Conservation (phyloP, 495 filamentous ascomycete species). For the Massariosphaeria phaeospora region DNA sequence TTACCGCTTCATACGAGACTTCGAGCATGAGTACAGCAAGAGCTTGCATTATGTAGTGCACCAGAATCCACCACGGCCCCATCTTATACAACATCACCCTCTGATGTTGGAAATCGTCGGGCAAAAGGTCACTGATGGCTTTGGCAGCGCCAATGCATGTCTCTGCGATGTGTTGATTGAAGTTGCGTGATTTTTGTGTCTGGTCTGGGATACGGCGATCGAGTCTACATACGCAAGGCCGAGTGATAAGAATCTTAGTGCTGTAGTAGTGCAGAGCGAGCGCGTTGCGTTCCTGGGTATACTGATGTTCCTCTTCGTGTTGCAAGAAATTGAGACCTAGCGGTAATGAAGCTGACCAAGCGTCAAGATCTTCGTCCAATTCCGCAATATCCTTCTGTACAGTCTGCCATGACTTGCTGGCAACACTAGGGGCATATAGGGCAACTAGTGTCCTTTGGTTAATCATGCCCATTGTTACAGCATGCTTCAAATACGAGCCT, state of each 20-base stretch:
- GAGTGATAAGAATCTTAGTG: conserved; percentile 55
- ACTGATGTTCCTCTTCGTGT: conserved; percentile 10
- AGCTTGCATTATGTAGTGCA: conserved; percentile 62
- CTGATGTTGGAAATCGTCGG: conserved; percentile 35
- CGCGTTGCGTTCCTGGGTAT: conserved; percentile 35
- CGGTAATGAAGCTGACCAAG: conserved; percentile 43
- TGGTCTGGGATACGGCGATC: conserved; percentile 47
- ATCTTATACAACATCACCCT: conserved; percentile 44
- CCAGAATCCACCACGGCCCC: conserved; percentile 58
- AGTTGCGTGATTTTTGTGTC: conserved; percentile 44
- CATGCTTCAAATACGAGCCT: conserved; percentile 48
- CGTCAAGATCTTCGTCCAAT: conserved; percentile 49
- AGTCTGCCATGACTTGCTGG: conserved; percentile 53
- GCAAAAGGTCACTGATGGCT: conserved; percentile 52
- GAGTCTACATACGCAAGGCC: conserved; percentile 56
- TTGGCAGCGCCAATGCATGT: conserved; percentile 57
- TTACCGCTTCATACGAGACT: conserved; percentile 6
- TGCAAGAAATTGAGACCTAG: conserved; percentile 5
- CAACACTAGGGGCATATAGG: conserved; percentile 56
- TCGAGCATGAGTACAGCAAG: conserved; percentile 56
- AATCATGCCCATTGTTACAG: conserved; percentile 50
- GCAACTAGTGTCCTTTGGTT: conserved; percentile 52
- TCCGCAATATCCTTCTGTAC: conserved; percentile 55
- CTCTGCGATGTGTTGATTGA: conserved; percentile 50
- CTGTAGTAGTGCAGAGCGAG: conserved; percentile 52